Conservation (phyloP, 768 basidiomycete genomes). For the Gelatoporia subvermispora region DNA sequence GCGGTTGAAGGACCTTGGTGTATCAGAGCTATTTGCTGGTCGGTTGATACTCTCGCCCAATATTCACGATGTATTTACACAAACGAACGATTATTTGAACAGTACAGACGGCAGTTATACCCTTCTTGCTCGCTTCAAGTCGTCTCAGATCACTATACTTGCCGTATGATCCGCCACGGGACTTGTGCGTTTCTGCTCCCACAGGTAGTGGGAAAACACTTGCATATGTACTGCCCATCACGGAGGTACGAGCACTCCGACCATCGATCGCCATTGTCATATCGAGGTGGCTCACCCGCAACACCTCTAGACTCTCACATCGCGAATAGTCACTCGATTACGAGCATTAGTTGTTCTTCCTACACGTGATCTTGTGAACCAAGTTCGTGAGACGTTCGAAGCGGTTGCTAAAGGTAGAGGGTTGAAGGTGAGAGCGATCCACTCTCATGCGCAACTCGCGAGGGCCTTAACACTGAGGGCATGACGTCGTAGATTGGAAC, state of each 20-base stretch:
- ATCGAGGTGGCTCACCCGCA: not conserved
- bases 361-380: conserved; percentile 87
- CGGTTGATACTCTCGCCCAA: conserved; percentile 17
- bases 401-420: conserved; percentile 78
- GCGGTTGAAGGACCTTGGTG: conserved; percentile 69
- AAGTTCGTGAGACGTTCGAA: conserved; percentile 93
- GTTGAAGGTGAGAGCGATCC: conserved; percentile 55
- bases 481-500: conserved; percentile 54
- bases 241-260: conserved; percentile 59
- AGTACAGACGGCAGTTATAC: conserved; percentile 90
- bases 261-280: not conserved
- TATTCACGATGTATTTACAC: not conserved
- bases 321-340: conserved; percentile 73
- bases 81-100: not conserved
- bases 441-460: no score
- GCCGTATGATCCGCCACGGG: conserved; percentile 62
- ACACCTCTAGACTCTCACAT: conserved; percentile 48
- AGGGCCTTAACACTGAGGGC: no score
- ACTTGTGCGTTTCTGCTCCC: conserved; percentile 93
- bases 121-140: conserved; percentile 58
- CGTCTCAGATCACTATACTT: conserved; percentile 49
- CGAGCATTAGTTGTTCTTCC: conserved; percentile 89
- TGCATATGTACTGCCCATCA: conserved; percentile 90
- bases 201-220: conserved; percentile 98
- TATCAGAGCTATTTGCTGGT: conserved; percentile 90